Percentiles rank a stretch among this genome's conserved stretches.
These are phyloP conservation scores for Malassezia equina DNA, from an alignment of 1,284 basidiomycete species.

Conservation along the genomic window DNA sequence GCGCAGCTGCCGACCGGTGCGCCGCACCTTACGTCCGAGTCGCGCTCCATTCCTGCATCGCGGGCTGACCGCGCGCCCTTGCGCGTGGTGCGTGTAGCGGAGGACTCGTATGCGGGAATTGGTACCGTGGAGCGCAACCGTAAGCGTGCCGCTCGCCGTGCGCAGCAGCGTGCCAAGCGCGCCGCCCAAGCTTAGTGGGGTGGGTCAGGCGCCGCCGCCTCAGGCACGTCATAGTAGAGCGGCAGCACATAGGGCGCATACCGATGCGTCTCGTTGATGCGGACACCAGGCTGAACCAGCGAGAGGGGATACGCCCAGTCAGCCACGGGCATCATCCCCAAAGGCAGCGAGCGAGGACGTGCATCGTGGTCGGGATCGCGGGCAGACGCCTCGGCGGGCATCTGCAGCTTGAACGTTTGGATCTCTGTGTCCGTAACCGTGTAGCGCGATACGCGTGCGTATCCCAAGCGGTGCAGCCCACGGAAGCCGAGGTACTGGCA, in stretches of 20 bases:
- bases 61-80: constrained; percentile 6
- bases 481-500: constrained; percentile 45
- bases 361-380: constrained; percentile 28
- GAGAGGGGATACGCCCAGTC: constrained; percentile 6
- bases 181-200: not conserved
- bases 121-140: constrained; percentile 15
- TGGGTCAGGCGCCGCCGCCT: not conserved
- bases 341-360: not conserved
- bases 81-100: constrained; percentile 5
- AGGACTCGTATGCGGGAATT: constrained; percentile 11
- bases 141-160: constrained; percentile 13
- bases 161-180: constrained; percentile 6
- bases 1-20: constrained; percentile 5
- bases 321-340: not conserved
- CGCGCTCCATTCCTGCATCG: not conserved
- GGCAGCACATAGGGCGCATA: constrained; percentile 3
- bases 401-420: constrained; percentile 38
- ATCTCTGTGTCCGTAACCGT: constrained; percentile 43
- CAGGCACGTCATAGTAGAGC: constrained; percentile 1
- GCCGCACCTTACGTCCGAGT: not conserved
- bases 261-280: constrained; percentile 5
- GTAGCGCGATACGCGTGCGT: constrained; percentile 39
- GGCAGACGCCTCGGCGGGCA: constrained; percentile 22
- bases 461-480: constrained; percentile 32
- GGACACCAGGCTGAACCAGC: not conserved